Percentiles rank a stretch among this genome's conserved stretches.
Conservation (phyloP, 2,329 filamentous ascomycete species). For the Penicillium thymicola region DNA sequence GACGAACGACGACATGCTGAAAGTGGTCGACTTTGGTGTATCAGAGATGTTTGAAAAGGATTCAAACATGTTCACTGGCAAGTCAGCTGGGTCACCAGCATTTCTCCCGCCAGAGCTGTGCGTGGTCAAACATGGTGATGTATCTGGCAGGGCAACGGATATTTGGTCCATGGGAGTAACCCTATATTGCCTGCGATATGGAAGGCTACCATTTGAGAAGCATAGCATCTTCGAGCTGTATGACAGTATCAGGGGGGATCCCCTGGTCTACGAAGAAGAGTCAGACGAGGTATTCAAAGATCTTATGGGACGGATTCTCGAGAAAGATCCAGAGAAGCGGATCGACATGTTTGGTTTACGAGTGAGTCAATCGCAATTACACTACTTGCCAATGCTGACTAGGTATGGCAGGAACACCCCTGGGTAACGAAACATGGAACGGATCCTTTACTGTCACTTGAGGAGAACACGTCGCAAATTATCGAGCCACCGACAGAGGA, state of each 20-base stretch:
- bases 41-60: constrained; percentile 97
- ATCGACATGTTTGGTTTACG: constrained; percentile 80
- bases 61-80: constrained; percentile 82
- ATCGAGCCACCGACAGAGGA: constrained; percentile 83
- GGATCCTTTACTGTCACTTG: constrained; percentile 73
- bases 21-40: constrained; percentile 97
- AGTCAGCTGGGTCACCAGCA: constrained; percentile 90
- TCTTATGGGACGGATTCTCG: constrained; percentile 68
- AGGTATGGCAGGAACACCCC: constrained; percentile 66
- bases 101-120: constrained; percentile 94
- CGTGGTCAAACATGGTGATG: constrained; percentile 76
- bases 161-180: constrained; percentile 99
- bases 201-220: constrained; percentile 80
- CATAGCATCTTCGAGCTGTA: constrained; percentile 80
- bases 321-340: constrained; percentile 79
- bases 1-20: constrained; percentile 87
- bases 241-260: constrained; percentile 75
- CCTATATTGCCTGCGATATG: constrained; percentile 87
- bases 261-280: constrained; percentile 59
- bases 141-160: constrained; percentile 85
- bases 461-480: constrained; percentile 80
- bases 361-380: constrained; percentile 53
- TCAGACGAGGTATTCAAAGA: constrained; percentile 69
- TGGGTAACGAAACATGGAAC: constrained; percentile 84
- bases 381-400: constrained; percentile 7